Percentiles rank a stretch among this genome's conserved stretches.
phyloP scores from a whole-genome alignment of 2,329 filamentous ascomycete species.

The Sporothrix euskadiensis region DNA sequence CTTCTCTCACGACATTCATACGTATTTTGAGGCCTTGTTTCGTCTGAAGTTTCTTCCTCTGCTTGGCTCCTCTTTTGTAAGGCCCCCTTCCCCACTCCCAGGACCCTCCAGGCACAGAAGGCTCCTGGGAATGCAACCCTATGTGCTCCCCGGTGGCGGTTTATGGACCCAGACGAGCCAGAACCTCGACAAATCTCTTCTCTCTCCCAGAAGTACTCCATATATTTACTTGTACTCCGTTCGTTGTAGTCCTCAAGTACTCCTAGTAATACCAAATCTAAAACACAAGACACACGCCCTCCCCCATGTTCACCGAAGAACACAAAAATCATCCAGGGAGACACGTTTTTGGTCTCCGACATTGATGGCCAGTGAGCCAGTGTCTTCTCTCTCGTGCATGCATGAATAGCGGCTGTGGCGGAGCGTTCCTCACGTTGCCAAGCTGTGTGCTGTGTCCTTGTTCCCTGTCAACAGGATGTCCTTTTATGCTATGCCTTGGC shows the following conservation, averaged over 20 bases:
- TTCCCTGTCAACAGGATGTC: neutral
- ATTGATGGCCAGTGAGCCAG: neutral
- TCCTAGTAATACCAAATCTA: neutral
- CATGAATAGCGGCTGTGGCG: conserved; percentile 27
- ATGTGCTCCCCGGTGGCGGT: neutral
- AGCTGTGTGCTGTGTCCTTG: neutral
- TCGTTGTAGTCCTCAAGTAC: neutral
- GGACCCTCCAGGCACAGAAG: neutral
- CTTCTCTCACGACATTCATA: conserved; percentile 7
- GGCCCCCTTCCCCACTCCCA: neutral
- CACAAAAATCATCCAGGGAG: neutral
- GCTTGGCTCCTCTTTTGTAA: neutral
- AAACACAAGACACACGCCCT: neutral
- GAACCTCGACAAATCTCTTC: neutral
- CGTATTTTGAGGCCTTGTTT: conserved; percentile 7
- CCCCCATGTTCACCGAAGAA: neutral
- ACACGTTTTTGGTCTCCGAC: conserved; percentile 6
- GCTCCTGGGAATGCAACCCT: conserved; percentile 10
- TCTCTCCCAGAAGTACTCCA: too few relatives aligned
- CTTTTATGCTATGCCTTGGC: conserved; percentile 1
- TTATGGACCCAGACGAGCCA: neutral
- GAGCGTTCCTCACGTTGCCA: conserved; percentile 11
- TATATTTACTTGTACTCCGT: too few relatives aligned
- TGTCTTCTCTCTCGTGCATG: neutral
- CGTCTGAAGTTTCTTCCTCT: conserved; percentile 16